Percentiles rank a stretch among this genome's conserved stretches.
Conservation (phyloP, 2,329 filamentous ascomycete genomes). For the Acarospora socialis region DNA sequence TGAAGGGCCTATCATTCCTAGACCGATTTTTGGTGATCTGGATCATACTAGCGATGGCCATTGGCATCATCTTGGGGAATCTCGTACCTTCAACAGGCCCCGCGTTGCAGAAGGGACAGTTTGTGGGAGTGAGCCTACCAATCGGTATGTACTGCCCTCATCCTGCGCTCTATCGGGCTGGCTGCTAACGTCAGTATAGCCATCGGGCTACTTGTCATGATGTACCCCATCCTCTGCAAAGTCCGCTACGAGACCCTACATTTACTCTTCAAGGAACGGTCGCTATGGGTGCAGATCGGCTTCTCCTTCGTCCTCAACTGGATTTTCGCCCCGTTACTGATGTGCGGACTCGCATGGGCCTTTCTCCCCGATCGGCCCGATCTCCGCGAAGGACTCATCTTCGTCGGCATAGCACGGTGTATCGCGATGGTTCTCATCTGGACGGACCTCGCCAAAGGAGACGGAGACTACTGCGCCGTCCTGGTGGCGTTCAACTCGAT, state of each 20-base stretch:
- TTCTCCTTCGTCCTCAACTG: constrained; percentile 69
- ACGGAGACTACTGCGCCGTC: constrained; percentile 15
- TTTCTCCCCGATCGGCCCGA: constrained; percentile 37
- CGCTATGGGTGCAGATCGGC: constrained; percentile 59
- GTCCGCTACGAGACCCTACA: constrained; percentile 65
- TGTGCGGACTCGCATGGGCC: constrained; percentile 41
- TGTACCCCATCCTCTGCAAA: constrained; percentile 84
- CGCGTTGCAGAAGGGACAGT: constrained; percentile 54
- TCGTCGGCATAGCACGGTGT: background rate
- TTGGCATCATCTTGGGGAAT: constrained; percentile 63
- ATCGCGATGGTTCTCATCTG: background rate
- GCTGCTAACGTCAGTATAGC: constrained; percentile 34
- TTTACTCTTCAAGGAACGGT: constrained; percentile 43
- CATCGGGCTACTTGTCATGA: constrained; percentile 72
- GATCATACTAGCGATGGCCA: constrained; percentile 64
- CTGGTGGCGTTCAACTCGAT: constrained; percentile 35
- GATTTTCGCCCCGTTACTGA: constrained; percentile 69
- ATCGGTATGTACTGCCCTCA: constrained; percentile 36
- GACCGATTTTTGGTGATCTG: constrained; percentile 52
- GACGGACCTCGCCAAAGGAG: background rate
- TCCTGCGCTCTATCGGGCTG: constrained; percentile 11
- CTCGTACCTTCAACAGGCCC: constrained; percentile 49
- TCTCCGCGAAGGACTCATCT: constrained; percentile 15
- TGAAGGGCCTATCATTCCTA: constrained; percentile 42
- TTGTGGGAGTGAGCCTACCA: constrained; percentile 54